Percentiles rank a stretch among this genome's conserved stretches.
Evolutionary conservation across 1,139 yeast species (phyloP).

Genomic region (Wickerhamiella infanticola): DNA sequence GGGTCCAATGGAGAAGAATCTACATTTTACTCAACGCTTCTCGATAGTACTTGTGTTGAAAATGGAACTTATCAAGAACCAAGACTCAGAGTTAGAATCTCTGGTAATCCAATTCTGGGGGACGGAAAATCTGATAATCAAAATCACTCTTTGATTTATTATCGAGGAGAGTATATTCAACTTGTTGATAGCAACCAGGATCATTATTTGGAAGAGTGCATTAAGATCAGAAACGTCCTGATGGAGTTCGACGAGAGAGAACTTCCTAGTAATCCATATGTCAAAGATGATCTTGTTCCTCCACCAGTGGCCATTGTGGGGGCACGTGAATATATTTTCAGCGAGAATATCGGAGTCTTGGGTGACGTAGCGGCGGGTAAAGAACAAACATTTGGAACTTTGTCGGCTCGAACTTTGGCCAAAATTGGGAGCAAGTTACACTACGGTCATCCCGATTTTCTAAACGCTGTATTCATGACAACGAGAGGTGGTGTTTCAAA

Average conservation of each 20-base stretch:
- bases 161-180: slow-evolving; percentile 77
- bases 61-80: slow-evolving; percentile 31
- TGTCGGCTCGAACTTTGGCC: slow-evolving; percentile 74
- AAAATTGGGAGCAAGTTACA: slow-evolving; percentile 79
- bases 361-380: slow-evolving; percentile 93
- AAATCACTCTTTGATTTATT: slow-evolving; percentile 58
- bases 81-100: slow-evolving; percentile 40
- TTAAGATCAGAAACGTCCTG: slow-evolving; percentile 60
- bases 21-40: slow-evolving; percentile 43
- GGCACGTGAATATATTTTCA: slow-evolving; percentile 76
- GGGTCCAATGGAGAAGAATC: slow-evolving; percentile 15
- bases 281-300: slow-evolving; percentile 14
- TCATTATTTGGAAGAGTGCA: slow-evolving; percentile 70
- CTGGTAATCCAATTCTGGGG: slow-evolving; percentile 81
- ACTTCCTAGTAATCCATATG: slow-evolving; percentile 16
- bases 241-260: slow-evolving; percentile 62
- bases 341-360: slow-evolving; percentile 69
- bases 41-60: slow-evolving; percentile 37
- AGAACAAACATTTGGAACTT: slow-evolving; percentile 84
- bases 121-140: slow-evolving; percentile 88
- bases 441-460: slow-evolving; percentile 85
- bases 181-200: slow-evolving; percentile 84
- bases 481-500: slow-evolving; percentile 86
- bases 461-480: slow-evolving; percentile 73
- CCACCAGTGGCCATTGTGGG: slow-evolving; percentile 72